Percentiles rank a stretch among this genome's conserved stretches.
phyloP scores from a whole-genome alignment of 371 early-diverging fungal species.

The Lichtheimia hyalospora region DNA sequence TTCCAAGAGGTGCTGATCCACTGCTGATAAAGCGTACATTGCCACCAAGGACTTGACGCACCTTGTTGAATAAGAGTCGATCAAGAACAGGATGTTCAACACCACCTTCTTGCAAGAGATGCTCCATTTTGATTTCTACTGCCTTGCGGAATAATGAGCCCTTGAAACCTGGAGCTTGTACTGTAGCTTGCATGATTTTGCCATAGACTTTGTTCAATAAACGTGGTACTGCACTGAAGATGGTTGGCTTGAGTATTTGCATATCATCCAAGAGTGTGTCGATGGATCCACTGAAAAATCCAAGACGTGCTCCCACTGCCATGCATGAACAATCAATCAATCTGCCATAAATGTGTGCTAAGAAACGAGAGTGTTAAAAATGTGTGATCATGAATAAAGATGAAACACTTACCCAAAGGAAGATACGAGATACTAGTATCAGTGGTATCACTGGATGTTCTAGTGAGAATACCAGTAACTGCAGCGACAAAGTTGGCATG shows the following conservation, averaged over 20 bases:
- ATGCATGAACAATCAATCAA: conserved; percentile 26
- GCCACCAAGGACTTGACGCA: conserved; percentile 89
- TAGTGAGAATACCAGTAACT: conserved; percentile 13
- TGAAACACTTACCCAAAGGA: conserved; percentile 62
- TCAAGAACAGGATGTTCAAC: conserved; percentile 84
- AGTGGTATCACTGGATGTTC: conserved; percentile 1
- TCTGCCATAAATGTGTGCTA: conserved; percentile 91
- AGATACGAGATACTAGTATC: conserved; percentile 67
- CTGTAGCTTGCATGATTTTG: conserved; percentile 66
- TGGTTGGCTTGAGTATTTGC: conserved; percentile 75
- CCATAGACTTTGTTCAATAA: conserved; percentile 90
- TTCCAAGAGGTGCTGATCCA: conserved; percentile 91
- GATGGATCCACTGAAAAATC: conserved; percentile 83
- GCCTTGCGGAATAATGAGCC: conserved; percentile 60
- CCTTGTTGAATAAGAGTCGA: conserved; percentile 84
- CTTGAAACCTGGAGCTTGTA: conserved; percentile 58
- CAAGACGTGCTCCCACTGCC: conserved; percentile 62
- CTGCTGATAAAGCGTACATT: conserved; percentile 77
- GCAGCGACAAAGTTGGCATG: conserved; percentile 51
- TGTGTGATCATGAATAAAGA: no score
- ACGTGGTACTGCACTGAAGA: conserved; percentile 88
- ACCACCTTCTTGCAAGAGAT: conserved; percentile 57
- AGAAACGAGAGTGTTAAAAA: no score
- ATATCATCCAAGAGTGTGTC: conserved; percentile 82
- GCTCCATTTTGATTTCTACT: conserved; percentile 52